Evolutionary conservation across 768 basidiomycete genomes (phyloP), one percentile per base, ranked within the genome.

Genomic region (Clavaria fumosa): DNA sequence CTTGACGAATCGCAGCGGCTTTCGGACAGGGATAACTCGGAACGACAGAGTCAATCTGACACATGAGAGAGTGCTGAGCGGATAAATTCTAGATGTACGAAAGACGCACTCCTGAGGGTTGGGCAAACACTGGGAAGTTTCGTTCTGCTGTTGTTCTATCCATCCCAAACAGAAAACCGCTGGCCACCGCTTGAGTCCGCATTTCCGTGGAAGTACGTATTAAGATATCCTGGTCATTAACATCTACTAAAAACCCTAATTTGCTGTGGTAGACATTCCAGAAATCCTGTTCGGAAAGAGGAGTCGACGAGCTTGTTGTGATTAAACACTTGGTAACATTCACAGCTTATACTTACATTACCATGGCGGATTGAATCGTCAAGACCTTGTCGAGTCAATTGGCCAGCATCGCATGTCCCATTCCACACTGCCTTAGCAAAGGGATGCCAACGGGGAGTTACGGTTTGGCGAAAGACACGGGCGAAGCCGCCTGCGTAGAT

Each of bases 381-480:
- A 10, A 46, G 35, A 3, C 45, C 45, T 30, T 36, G 18, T 28
- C 34, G 28, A 11, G 45, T 46, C 11, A 46, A 28, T 21, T 46
- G 45, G 23, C 45, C 45, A 5, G 41, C 22, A 31, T 46, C 42
- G 24, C 45, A 46, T n/a, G 42, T 40, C n/a, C 45, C 45, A 28
- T 43, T 46, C 45, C 45, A 46, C 21, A 46, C 40, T 5, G 34
- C 35, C 2, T 39, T 43, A 5, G 30, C 19, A 27, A 35, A 46
- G 7, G 45, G 45, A 23, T 46, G 45, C 45, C 45, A 46, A 15
- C 38, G 20, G 9, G 40, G 43, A 23, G 35, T 43, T n/a, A 38
- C 30, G 2, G 45, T 46, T 21, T 42, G 34, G 22, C 41, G 38
- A 23, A 38, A 21, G 14, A 46, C 24, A 23, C 40, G 42, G 3